These are phyloP conservation scores for Boletus subparvulus DNA, from an alignment of 768 basidiomycete species.

Conservation along the genomic window DNA sequence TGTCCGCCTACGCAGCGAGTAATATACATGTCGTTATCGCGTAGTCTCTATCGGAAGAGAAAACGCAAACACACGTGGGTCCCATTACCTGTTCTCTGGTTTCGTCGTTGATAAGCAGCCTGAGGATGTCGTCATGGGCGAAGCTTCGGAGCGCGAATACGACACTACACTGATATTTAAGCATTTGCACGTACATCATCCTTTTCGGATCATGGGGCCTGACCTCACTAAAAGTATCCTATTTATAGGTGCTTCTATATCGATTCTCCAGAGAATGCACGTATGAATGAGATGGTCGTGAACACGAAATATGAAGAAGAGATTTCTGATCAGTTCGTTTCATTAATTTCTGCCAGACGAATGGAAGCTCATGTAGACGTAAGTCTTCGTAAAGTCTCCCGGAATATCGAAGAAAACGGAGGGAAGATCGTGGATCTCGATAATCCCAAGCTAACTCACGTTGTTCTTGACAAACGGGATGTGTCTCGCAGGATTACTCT, in stretches of 20 bases:
- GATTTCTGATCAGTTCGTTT: conserved; percentile 53
- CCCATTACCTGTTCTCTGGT: neutral
- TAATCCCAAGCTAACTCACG: conserved; percentile 82
- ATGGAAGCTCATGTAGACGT: neutral
- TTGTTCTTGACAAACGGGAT: conserved; percentile 83
- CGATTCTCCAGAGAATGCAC: conserved; percentile 76
- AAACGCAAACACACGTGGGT: conserved; percentile 9
- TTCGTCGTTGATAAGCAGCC: conserved; percentile 1
- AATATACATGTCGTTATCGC: neutral
- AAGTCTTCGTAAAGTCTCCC: conserved; percentile 57
- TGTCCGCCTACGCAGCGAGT: neutral
- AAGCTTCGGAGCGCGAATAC: conserved; percentile 71
- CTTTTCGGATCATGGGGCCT: neutral
- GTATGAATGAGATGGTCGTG: conserved; percentile 57
- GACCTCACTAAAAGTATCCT: neutral
- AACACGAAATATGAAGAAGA: conserved; percentile 52
- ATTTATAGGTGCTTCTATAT: conserved; percentile 80
- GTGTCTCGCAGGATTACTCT: conserved; percentile 68
- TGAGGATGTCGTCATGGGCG: conserved; percentile 65
- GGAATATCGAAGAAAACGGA: conserved; percentile 63
- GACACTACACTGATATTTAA: conserved; percentile 77
- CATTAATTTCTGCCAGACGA: neutral
- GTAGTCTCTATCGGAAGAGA: conserved; percentile 14
- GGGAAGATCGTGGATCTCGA: conserved; percentile 67
- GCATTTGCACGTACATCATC: conserved; percentile 60